Base-by-base conservation (phyloP, 345 rosid species). In the Ricinus communis region DNA sequence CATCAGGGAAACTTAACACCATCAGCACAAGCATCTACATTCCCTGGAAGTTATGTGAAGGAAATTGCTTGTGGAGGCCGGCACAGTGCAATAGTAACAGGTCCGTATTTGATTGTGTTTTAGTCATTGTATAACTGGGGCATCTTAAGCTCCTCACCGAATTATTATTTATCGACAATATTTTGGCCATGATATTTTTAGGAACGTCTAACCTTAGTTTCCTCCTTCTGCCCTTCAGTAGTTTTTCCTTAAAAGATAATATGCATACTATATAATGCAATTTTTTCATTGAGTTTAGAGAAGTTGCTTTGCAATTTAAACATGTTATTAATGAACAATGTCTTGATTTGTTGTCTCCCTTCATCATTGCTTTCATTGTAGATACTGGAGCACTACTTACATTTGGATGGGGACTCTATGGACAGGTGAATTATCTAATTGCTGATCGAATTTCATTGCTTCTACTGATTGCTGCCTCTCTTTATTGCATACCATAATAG, bases 401-500 rank as follows among this genome's bases (percentile, higher is more conserved):
- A 51, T 93, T 93, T 82, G 96, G 96, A 50, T 93, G 97, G 98
- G 96, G 97, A 50, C 88, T 89, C 3, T 83, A 93, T 72, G 98
- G 97, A 19, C 96, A 93, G 91, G 98, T 93, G 50, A 78, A 76
- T 63, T 55, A 60, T n/a, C n/a, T n/a, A n/a, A n/a, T 27, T 22
- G 13, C 25, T 25, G 19, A 40, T 19, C 28, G 61, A 57, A 28
- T 10, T 57, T 28, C 18, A 8, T 22, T 41, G 45, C 16, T n/a
- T 61, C 49, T 22, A 22, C 41, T 8, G 4, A 19, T 5, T 22
- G 50, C 7, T 6, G 25, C 5, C 25, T 0, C 40, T 60, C 0
- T 31, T 36, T 60, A 24, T 9, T 33, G 14, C 64, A 33, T 33
- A 8, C 5, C 46, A 59, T 59, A 54, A 2, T 19, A 40, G 65